A percentile compares a stretch with the other conserved stretches of the same genome.
These are phyloP conservation scores for Solanum chiquidenum DNA, from an alignment of 257 asterid genomes.

Conservation along the genomic window DNA sequence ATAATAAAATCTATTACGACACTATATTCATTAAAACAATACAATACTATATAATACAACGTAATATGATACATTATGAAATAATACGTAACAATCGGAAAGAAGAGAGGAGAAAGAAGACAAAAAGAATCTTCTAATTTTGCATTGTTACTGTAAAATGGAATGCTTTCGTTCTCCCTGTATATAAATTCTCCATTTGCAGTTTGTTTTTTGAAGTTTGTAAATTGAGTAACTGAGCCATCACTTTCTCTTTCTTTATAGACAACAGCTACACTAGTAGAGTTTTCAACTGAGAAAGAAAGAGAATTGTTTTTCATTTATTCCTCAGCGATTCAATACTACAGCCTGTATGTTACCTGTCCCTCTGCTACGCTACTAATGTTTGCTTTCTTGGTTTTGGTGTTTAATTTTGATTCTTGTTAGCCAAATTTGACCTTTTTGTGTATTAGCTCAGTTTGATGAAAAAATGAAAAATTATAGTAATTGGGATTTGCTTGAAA, in stretches of 20 bases:
- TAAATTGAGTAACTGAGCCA: slow-evolving; percentile 1
- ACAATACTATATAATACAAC: no score
- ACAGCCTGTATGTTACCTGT: slow-evolving; percentile 10
- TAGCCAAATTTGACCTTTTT: background rate
- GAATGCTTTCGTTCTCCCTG: background rate
- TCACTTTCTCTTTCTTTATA: background rate
- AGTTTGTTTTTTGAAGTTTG: background rate
- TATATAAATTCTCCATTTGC: background rate
- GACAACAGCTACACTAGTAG: background rate
- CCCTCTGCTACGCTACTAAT: background rate
- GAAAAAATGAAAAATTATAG: background rate
- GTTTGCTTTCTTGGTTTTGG: background rate
- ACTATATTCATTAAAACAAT: no score
- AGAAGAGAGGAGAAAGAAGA: background rate
- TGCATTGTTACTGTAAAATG: background rate
- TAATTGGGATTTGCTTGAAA: background rate
- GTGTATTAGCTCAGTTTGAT: background rate
- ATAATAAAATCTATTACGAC: fast-evolving
- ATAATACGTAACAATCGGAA: no score
- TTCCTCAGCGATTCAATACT: background rate
- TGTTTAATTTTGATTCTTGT: background rate
- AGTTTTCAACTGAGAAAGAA: background rate
- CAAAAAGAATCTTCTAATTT: background rate
- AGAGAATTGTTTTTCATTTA: background rate
- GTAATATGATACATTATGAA: no score